Percentiles rank a stretch among this genome's conserved stretches.
Evolutionary conservation across 1,139 yeast species (phyloP).

Genomic region (Scheffersomyces illinoinensis): DNA sequence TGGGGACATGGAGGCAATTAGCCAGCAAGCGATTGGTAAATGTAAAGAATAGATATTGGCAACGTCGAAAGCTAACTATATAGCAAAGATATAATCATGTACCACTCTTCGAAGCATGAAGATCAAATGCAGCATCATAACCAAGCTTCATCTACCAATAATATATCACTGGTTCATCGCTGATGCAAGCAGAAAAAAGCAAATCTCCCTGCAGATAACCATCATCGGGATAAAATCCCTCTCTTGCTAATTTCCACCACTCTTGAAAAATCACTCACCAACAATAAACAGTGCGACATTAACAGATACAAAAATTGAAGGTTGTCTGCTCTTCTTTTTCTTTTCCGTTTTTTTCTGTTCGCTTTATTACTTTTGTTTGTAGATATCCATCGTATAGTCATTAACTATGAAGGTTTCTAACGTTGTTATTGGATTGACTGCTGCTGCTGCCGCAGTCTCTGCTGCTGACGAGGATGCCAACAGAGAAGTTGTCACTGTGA

Average conservation of each 20-base stretch:
- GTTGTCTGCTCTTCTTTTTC: neutral
- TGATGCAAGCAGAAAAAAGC: neutral
- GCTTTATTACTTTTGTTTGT: neutral
- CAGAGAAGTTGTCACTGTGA: constrained; percentile 26
- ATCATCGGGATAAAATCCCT: neutral
- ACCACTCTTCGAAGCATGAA: neutral
- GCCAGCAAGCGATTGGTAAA: neutral
- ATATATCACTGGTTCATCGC: neutral
- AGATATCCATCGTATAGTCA: neutral
- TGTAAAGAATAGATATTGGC: neutral
- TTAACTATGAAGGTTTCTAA: constrained; percentile 22
- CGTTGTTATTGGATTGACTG: constrained; percentile 20
- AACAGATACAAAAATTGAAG: neutral
- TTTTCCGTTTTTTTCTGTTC: neutral
- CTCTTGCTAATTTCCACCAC: neutral
- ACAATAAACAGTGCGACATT: neutral
- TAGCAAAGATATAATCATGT: neutral
- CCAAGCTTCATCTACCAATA: neutral
- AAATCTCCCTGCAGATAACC: neutral
- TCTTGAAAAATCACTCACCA: neutral
- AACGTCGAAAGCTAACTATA: neutral
- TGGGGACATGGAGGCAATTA: neutral
- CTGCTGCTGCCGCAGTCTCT: constrained; percentile 20
- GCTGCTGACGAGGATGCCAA: constrained; percentile 29
- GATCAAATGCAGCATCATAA: neutral